Evolutionary conservation across 176 grass and related monocot species (phyloP), one percentile per base, ranked within the genome.

Genomic region (Musa beccarii): DNA sequence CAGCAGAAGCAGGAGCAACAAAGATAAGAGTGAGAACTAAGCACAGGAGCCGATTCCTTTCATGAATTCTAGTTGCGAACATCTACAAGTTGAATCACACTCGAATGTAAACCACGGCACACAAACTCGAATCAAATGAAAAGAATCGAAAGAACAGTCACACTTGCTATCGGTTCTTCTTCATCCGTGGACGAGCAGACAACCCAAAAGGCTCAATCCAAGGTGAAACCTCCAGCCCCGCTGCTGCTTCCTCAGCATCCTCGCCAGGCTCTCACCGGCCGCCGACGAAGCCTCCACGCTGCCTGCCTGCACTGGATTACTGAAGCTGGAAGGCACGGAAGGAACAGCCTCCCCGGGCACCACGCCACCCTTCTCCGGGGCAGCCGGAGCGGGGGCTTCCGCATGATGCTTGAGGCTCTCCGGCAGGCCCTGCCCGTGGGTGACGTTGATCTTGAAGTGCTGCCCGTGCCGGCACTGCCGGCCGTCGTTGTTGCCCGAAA

Each of bases 391-490:
- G 0, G 86, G 88, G n/a, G 95, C 82, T 17, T 80, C 69, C 7
- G 11, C 63, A 5, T 75, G 82, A 54, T 80, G 70, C 83, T 80
- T 84, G 78, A 99, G 88, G 75, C 92, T 92, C 3, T 85, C 84
- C 10, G 90, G 95, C 51, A 99, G 89, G 34, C 95, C 95, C 74
- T 89, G 84, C 10, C 95, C 95, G 66, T 91, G 88, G 0, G 78
- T 84, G 19, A 99, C 88, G 59, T 90, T 81, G 76, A 94, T 66
- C 56, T 78, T 72, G 73, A 99, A 94, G 53, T 74, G 86, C 79
- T 99, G 95, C 2, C 95, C 95, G 71, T 79, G 87, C 62, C 83
- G 55, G 88, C 95, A 99, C 73, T 99, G 90, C 79, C 91, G 90
- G 10, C 95, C 95, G 22, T 99, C 95, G 78, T 94, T 94, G 82